Conservation (phyloP, 164 flowering plant genomes). For the Piper betle region DNA sequence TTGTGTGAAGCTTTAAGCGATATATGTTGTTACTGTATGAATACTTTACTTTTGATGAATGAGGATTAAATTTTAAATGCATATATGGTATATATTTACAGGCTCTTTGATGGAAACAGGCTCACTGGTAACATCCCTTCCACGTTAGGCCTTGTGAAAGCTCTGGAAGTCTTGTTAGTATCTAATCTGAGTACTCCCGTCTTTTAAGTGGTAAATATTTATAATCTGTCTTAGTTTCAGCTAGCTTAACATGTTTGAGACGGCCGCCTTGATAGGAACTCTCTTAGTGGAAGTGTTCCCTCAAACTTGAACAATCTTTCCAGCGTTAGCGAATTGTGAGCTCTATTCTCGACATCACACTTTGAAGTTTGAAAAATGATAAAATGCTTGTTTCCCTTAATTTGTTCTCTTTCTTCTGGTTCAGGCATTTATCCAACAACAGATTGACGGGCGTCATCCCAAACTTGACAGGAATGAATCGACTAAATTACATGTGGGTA, state of each 20-base stretch:
- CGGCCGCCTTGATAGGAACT: slow-evolving; percentile 78
- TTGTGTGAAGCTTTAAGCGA: too few relatives aligned
- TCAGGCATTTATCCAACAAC: slow-evolving; percentile 70
- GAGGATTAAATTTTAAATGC: too few relatives aligned
- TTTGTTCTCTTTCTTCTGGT: slow-evolving; percentile 3
- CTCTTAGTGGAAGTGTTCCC: slow-evolving; percentile 47
- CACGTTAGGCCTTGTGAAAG: slow-evolving; percentile 46
- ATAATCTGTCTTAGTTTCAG: not conserved
- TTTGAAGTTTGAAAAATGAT: not conserved
- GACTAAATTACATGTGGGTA: slow-evolving; percentile 71
- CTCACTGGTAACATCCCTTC: slow-evolving; percentile 52
- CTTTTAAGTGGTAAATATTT: not conserved
- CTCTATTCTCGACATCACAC: not conserved
- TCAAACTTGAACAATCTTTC: slow-evolving; percentile 51
- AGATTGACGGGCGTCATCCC: slow-evolving; percentile 49
- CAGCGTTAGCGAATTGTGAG: slow-evolving; percentile 51
- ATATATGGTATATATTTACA: slow-evolving; percentile 8
- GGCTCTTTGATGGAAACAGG: slow-evolving; percentile 75
- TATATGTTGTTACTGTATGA: too few relatives aligned
- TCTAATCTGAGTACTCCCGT: not conserved
- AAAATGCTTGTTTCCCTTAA: not conserved
- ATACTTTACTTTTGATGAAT: too few relatives aligned
- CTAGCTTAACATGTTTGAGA: slow-evolving; percentile 7
- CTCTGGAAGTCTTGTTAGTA: slow-evolving; percentile 93
- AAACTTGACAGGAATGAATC: slow-evolving; percentile 46